Conservation (phyloP, 2,329 filamentous ascomycete genomes). For the Colletotrichum spaethianum region DNA sequence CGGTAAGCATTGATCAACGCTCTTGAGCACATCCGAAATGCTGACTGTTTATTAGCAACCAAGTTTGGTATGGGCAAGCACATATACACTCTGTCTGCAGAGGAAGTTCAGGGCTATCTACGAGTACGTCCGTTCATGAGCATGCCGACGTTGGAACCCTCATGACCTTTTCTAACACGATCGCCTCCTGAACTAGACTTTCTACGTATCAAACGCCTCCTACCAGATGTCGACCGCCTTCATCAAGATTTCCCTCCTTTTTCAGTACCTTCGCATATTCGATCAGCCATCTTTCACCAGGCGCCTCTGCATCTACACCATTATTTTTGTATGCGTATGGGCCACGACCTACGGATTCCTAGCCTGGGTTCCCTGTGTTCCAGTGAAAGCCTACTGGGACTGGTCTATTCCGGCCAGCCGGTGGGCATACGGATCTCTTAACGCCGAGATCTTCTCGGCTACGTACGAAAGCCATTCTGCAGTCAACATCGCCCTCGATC, state of each 20-base stretch:
- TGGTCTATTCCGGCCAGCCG: constrained; percentile 45
- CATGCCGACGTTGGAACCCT: neutral
- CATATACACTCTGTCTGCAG: constrained; percentile 35
- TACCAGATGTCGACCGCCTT: constrained; percentile 52
- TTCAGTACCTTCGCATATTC: constrained; percentile 56
- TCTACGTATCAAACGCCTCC: constrained; percentile 50
- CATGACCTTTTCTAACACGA: neutral
- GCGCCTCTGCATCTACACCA: constrained; percentile 37
- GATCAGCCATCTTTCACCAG: constrained; percentile 45
- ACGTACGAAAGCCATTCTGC: constrained; percentile 52
- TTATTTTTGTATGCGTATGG: constrained; percentile 44
- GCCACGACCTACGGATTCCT: constrained; percentile 44
- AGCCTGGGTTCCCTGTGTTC: constrained; percentile 51
- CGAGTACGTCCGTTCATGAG: constrained; percentile 39
- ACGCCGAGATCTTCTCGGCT: constrained; percentile 45
- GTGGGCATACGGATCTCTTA: constrained; percentile 51
- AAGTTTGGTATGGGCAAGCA: constrained; percentile 47
- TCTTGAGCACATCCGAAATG: no score
- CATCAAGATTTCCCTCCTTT: constrained; percentile 54
- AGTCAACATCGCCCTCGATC: constrained; percentile 52
- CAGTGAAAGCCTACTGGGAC: constrained; percentile 42
- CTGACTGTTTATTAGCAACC: constrained; percentile 39
- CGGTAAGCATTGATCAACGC: neutral
- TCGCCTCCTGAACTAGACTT: constrained; percentile 43
- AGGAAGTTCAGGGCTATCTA: constrained; percentile 43